Conservation (phyloP, 257 asterid genomes). For the Ehretia macrophylla region DNA sequence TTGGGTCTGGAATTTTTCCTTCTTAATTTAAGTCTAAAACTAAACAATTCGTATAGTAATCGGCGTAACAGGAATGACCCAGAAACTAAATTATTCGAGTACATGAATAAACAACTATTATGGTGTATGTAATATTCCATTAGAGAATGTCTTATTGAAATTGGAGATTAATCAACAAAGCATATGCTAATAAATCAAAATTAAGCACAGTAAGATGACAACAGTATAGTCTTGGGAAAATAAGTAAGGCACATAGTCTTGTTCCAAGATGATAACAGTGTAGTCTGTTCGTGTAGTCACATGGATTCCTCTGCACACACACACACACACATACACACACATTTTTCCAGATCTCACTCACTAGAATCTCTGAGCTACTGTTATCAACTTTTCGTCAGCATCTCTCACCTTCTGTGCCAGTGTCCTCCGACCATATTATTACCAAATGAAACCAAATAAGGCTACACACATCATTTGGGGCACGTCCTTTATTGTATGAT, state of each 20-base stretch:
- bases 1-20: too few species aligned
- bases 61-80: too few species aligned
- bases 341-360: slow-evolving; percentile 22
- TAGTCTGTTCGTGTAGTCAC: slow-evolving; percentile 24
- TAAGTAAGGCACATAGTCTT: slow-evolving; percentile 14
- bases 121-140: too few species aligned
- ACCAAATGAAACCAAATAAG: slow-evolving; percentile 24
- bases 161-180: too few species aligned
- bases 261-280: slow-evolving; percentile 14
- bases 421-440: slow-evolving; percentile 25
- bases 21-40: too few species aligned
- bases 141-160: too few species aligned
- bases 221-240: slow-evolving; percentile 20
- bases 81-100: too few species aligned
- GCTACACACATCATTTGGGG: slow-evolving; percentile 14
- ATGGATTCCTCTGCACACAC: slow-evolving; percentile 31
- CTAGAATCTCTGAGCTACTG: slow-evolving; percentile 25
- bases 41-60: too few species aligned
- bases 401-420: slow-evolving; percentile 20
- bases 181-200: neutral
- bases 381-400: slow-evolving; percentile 31
- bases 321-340: slow-evolving; percentile 9
- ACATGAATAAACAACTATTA: too few species aligned
- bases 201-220: neutral
- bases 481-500: slow-evolving; percentile 7